These are phyloP conservation scores for Daldinia sp. DNA, from an alignment of 2,329 filamentous ascomycete species.

Conservation along the genomic window DNA sequence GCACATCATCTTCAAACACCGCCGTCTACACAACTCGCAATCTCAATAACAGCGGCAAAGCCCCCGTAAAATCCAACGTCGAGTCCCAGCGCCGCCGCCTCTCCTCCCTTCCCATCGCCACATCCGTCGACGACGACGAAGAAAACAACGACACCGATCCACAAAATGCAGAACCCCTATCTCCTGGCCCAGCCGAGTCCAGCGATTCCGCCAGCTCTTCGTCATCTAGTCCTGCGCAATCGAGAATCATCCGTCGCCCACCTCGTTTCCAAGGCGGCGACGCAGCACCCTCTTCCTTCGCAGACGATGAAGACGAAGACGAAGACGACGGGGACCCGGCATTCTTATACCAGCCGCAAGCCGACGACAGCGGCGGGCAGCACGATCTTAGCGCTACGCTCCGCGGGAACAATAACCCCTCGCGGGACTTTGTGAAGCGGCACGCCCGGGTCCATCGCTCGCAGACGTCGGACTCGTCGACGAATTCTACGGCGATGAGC, in stretches of 20 bases:
- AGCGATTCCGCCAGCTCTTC: slow-evolving; percentile 46
- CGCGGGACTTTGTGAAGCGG: slow-evolving; percentile 48
- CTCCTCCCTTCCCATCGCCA: slow-evolving; percentile 55
- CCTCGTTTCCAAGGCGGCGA: slow-evolving; percentile 58
- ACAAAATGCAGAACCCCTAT: slow-evolving; percentile 51
- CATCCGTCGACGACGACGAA: slow-evolving; percentile 44
- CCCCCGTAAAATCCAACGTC: slow-evolving; percentile 44
- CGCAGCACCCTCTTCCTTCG: slow-evolving; percentile 50
- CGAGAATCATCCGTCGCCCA: slow-evolving; percentile 67
- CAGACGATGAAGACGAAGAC: slow-evolving; percentile 61
- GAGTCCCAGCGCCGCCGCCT: slow-evolving; percentile 52
- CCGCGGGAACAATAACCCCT: slow-evolving; percentile 55
- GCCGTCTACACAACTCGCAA: slow-evolving; percentile 48
- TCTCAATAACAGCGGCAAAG: slow-evolving; percentile 47
- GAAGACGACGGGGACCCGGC: slow-evolving; percentile 65
- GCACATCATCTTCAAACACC: slow-evolving; percentile 59
- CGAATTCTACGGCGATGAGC: slow-evolving; percentile 58
- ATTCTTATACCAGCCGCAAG: slow-evolving; percentile 56
- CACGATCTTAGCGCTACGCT: slow-evolving; percentile 63
- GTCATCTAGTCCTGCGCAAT: slow-evolving; percentile 62
- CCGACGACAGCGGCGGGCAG: slow-evolving; percentile 36
- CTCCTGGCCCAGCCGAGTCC: slow-evolving; percentile 55
- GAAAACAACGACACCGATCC: slow-evolving; percentile 42
- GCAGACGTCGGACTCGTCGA: slow-evolving; percentile 70
- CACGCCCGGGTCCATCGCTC: slow-evolving; percentile 53